Percentiles rank a stretch among this genome's conserved stretches.
Conservation (phyloP, 805 yeast species). For the Novakomyces olei region DNA sequence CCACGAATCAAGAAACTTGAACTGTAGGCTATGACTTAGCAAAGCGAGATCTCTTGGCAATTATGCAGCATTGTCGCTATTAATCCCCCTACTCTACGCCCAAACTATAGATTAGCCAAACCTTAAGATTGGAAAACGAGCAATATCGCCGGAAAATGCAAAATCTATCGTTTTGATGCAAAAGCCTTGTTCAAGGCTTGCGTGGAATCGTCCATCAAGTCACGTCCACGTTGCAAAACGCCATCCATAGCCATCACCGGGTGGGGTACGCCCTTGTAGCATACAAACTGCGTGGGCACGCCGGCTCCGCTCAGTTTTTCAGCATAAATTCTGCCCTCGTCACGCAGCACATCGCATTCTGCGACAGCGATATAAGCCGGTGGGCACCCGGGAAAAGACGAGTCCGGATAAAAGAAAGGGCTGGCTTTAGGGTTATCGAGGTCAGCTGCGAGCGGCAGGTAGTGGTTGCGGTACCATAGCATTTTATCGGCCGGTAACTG, state of each 20-base stretch:
- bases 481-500: constrained; percentile 26
- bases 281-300: constrained; percentile 6
- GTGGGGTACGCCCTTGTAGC: constrained; percentile 26
- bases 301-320: constrained; percentile 21
- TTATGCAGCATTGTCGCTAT: too few relatives aligned
- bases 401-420: constrained; percentile 22
- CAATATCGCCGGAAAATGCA: too few relatives aligned
- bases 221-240: constrained; percentile 17
- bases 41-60: too few relatives aligned
- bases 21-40: too few relatives aligned
- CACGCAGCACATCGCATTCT: constrained; percentile 24
- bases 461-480: constrained; percentile 24
- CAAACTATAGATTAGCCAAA: too few relatives aligned
- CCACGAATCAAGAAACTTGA: too few relatives aligned
- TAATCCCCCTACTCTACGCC: too few relatives aligned
- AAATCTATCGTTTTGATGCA: too few relatives aligned
- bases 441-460: constrained; percentile 18
- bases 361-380: constrained; percentile 24
- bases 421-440: constrained; percentile 19
- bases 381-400: constrained; percentile 20
- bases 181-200: constrained; percentile 17
- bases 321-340: constrained; percentile 25
- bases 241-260: constrained; percentile 29
- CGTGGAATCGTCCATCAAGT: constrained; percentile 17
- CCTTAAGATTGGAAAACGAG: too few relatives aligned